Conservation (phyloP, 306 rosid genomes). For the Cucurbita moschata region DNA sequence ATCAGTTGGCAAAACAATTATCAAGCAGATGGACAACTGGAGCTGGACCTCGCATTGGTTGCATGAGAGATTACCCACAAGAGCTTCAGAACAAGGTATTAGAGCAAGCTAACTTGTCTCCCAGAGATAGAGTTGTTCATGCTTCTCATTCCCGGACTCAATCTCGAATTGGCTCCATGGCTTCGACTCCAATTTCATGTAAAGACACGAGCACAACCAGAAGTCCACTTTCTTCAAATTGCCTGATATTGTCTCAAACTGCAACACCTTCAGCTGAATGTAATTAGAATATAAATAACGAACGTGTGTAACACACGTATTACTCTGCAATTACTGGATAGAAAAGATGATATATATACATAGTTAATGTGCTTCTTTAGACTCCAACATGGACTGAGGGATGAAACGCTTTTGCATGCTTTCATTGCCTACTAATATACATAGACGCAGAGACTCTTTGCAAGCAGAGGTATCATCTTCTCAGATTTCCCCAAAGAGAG, state of each 20-base stretch:
- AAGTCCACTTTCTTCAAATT: not conserved
- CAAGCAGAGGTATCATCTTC: not conserved
- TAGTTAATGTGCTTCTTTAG: conserved; percentile 5
- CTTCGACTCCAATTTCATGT: conserved; percentile 10
- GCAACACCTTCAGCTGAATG: conserved; percentile 4
- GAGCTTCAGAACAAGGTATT: conserved; percentile 54
- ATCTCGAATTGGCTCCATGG: conserved; percentile 26
- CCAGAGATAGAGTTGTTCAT: conserved; percentile 22
- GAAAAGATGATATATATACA: not conserved
- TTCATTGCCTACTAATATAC: conserved; percentile 2
- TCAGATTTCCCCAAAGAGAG: not conserved
- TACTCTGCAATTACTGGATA: not conserved
- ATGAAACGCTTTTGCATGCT: not conserved
- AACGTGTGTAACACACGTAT: not conserved
- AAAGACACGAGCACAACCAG: conserved; percentile 9
- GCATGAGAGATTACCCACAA: conserved; percentile 80
- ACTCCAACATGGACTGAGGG: not conserved
- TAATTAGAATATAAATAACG: conserved; percentile 1
- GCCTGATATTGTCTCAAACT: conserved; percentile 2
- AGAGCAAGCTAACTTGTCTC: conserved; percentile 65
- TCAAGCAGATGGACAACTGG: conserved; percentile 68
- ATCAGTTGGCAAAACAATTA: conserved; percentile 53
- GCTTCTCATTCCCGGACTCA: conserved; percentile 6
- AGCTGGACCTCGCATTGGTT: conserved; percentile 73
- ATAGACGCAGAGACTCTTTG: not conserved